Conservation (phyloP, 192 early-diverging fungal species). For the Chytriomyces sp. region DNA sequence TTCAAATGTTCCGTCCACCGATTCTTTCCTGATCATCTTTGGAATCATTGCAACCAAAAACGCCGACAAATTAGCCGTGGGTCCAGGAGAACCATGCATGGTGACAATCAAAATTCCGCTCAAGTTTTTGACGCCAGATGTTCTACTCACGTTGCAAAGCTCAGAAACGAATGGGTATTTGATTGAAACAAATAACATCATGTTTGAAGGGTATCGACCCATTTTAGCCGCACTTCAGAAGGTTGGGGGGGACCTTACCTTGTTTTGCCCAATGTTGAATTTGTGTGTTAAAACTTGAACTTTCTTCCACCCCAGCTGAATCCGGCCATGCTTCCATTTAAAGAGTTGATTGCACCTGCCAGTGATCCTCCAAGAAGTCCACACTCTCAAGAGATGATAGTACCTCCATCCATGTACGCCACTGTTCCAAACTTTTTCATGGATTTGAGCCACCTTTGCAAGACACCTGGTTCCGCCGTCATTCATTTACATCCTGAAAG, state of each 20-base stretch:
- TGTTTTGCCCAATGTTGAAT: too few relatives aligned
- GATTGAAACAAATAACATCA: conserved; percentile 35
- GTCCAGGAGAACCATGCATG: background rate
- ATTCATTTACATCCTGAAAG: background rate
- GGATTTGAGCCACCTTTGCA: background rate
- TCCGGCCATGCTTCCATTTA: conserved; percentile 29
- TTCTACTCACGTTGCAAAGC: conserved; percentile 3
- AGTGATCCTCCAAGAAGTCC: conserved; percentile 19
- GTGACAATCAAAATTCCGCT: conserved; percentile 2
- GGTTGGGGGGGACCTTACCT: background rate
- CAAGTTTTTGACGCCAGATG: conserved; percentile 7
- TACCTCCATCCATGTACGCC: conserved; percentile 25
- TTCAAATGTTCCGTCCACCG: background rate
- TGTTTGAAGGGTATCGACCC: conserved; percentile 46
- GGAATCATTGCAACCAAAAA: conserved; percentile 48
- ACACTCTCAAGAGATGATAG: background rate
- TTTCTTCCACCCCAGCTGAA: conserved; percentile 7
- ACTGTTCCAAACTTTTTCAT: conserved; percentile 13
- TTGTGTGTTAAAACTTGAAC: too few relatives aligned
- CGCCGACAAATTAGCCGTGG: conserved; percentile 18
- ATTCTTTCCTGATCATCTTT: conserved; percentile 42
- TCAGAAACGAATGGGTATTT: conserved; percentile 3
- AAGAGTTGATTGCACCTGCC: conserved; percentile 22
- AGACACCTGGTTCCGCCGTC: background rate
- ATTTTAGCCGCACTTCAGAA: conserved; percentile 34